A percentile compares a stretch with the other conserved stretches of the same genome.
phyloP scores from a whole-genome alignment of 768 basidiomycete species.

The Rhodotorula paludigena region DNA sequence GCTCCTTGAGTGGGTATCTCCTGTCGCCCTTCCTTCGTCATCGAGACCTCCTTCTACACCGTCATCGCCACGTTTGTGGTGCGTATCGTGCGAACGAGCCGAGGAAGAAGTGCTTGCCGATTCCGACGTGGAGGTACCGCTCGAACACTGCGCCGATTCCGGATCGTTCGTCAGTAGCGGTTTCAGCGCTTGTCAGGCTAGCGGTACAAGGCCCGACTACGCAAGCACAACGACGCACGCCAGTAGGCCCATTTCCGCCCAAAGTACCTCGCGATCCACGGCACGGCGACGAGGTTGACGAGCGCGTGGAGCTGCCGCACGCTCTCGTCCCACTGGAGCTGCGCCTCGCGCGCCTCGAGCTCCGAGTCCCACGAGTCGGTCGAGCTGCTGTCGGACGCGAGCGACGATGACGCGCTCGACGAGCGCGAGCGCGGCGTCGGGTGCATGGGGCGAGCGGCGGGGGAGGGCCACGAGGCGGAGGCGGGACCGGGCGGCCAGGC shows the following conservation, averaged over 20 bases:
- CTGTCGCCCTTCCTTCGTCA: background rate
- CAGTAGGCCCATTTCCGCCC: conserved; percentile 31
- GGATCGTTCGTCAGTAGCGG: too few species aligned
- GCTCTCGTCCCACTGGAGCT: conserved; percentile 33
- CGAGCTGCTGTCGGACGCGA: background rate
- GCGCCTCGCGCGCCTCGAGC: conserved; percentile 14
- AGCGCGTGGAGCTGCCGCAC: conserved; percentile 20
- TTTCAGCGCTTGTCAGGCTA: too few species aligned
- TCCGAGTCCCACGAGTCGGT: conserved; percentile 14
- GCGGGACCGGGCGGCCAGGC: conserved; percentile 2
- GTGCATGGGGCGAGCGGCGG: background rate
- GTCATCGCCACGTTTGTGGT: background rate
- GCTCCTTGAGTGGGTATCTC: background rate
- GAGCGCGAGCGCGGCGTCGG: background rate
- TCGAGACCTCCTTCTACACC: background rate
- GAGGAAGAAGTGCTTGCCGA: conserved; percentile 28
- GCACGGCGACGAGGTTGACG: conserved; percentile 28
- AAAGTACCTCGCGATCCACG: conserved; percentile 30
- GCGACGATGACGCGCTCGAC: background rate
- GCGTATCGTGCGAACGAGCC: conserved; percentile 3
- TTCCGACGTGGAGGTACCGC: conserved; percentile 21
- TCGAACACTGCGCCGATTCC: conserved; percentile 31
- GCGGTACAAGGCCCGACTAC: too few species aligned
- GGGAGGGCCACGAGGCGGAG: background rate
- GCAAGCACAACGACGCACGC: background rate